Conservation (phyloP, 352 stramenopile species). For the Achlya hypogyna region DNA sequence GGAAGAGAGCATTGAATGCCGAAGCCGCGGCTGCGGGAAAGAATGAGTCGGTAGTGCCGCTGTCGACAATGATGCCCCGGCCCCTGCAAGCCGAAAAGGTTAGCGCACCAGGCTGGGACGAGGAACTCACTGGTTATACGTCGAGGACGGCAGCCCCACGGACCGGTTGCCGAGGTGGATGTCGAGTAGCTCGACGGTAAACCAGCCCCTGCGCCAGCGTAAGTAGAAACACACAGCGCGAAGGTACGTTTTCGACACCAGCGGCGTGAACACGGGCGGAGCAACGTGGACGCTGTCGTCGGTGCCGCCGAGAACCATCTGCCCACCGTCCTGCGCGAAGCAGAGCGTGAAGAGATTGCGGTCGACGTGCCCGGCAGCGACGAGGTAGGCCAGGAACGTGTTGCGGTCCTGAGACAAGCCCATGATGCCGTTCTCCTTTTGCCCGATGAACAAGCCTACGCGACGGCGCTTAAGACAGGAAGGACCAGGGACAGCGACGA, state of each 20-base stretch:
- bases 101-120: neutral
- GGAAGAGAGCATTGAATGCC: conserved; percentile 47
- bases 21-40: conserved; percentile 42
- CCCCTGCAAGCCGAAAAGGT: conserved; percentile 24
- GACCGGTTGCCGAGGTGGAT: conserved; percentile 48
- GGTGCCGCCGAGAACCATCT: conserved; percentile 68
- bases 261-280: conserved; percentile 51
- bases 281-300: conserved; percentile 66
- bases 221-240: neutral
- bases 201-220: conserved; percentile 36
- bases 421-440: conserved; percentile 88
- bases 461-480: neutral
- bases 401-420: conserved; percentile 54
- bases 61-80: conserved; percentile 76
- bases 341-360: conserved; percentile 78
- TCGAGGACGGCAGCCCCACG: conserved; percentile 30
- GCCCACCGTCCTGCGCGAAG: conserved; percentile 53
- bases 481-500: neutral
- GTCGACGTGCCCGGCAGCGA: conserved; percentile 38
- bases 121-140: conserved; percentile 39
- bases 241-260: conserved; percentile 30
- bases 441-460: conserved; percentile 57
- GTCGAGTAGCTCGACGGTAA: conserved; percentile 75
- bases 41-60: conserved; percentile 79
- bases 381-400: conserved; percentile 66